Percentiles rank a stretch among this genome's conserved stretches.
Conservation (phyloP, 805 yeast species). For the Kodamaea kaohsiungensis region DNA sequence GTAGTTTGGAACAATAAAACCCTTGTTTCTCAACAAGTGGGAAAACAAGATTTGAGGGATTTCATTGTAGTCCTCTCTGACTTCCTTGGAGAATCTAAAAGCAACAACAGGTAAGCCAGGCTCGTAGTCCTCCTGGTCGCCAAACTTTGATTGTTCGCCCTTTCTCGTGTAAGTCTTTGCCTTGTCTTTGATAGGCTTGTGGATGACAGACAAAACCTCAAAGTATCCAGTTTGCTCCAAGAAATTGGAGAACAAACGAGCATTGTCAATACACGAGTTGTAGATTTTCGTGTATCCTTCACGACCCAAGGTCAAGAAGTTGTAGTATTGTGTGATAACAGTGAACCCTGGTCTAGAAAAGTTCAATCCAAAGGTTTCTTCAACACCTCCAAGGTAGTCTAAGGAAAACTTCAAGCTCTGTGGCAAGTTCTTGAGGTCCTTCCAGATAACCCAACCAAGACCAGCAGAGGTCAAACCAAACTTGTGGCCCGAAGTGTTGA, state of each 20-base stretch:
- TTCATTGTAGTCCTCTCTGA: conserved; percentile 65
- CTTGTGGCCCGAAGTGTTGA: conserved; percentile 91
- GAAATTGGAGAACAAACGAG: conserved; percentile 64
- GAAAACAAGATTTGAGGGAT: conserved; percentile 81
- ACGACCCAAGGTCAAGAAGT: conserved; percentile 68
- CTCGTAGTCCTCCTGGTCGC: conserved; percentile 43
- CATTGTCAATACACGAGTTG: conserved; percentile 64
- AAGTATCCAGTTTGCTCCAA: conserved; percentile 66
- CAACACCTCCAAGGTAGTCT: conserved; percentile 84
- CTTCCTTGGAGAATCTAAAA: conserved; percentile 65
- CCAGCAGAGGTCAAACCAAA: conserved; percentile 91
- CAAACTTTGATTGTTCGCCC: conserved; percentile 13
- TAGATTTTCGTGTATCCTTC: conserved; percentile 71
- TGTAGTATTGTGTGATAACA: conserved; percentile 84
- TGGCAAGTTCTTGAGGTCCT: conserved; percentile 63
- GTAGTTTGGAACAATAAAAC: conserved; percentile 68
- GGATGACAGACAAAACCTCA: conserved; percentile 76
- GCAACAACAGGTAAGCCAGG: conserved; percentile 91
- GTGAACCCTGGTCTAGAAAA: conserved; percentile 94
- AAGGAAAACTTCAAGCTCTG: conserved; percentile 72
- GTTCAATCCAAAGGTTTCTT: conserved; percentile 82
- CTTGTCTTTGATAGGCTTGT: conserved; percentile 45
- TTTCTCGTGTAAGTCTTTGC: conserved; percentile 19
- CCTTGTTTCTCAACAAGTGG: conserved; percentile 58
- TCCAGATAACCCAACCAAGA: conserved; percentile 90